Conservation (phyloP, 2,329 filamentous ascomycete genomes). For the Tolypocladium capitatum region DNA sequence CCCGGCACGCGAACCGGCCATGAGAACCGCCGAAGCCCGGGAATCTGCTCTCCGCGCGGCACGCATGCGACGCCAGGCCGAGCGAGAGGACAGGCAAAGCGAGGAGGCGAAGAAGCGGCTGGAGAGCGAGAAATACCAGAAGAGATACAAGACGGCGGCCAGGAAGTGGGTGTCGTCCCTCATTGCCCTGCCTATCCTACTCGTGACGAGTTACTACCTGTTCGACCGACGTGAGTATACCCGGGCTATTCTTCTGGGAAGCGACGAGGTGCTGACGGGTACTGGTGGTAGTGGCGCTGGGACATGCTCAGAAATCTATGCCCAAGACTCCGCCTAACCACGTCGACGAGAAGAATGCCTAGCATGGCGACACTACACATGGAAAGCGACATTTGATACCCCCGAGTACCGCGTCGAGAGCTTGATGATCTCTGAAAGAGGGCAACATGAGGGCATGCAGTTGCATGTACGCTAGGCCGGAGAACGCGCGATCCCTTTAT, state of each 20-base stretch:
- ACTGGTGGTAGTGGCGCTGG: constrained; percentile 15
- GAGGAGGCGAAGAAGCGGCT: constrained; percentile 9
- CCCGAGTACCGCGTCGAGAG: neutral
- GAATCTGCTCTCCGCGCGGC: constrained; percentile 11
- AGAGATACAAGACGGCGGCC: constrained; percentile 29
- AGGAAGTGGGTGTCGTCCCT: constrained; percentile 33
- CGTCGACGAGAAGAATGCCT: neutral
- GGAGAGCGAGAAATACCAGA: constrained; percentile 22
- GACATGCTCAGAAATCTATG: constrained; percentile 16
- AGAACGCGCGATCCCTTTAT: neutral
- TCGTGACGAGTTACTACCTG: constrained; percentile 42
- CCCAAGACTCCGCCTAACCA: constrained; percentile 2
- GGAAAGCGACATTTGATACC: neutral
- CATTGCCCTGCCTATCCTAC: constrained; percentile 38
- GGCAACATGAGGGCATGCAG: neutral
- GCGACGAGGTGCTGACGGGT: neutral
- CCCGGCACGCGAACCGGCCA: neutral
- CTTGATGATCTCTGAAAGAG: neutral
- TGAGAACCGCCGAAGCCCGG: constrained; percentile 10
- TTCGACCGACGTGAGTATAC: constrained; percentile 33
- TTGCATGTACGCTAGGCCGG: neutral
- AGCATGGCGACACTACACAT: neutral
- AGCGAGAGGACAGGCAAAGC: constrained; percentile 6
- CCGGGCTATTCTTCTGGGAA: too few relatives aligned
- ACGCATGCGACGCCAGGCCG: constrained; percentile 6